These are phyloP conservation scores for Didymella pomorum DNA, from an alignment of 2,329 filamentous ascomycete species.

Conservation along the genomic window DNA sequence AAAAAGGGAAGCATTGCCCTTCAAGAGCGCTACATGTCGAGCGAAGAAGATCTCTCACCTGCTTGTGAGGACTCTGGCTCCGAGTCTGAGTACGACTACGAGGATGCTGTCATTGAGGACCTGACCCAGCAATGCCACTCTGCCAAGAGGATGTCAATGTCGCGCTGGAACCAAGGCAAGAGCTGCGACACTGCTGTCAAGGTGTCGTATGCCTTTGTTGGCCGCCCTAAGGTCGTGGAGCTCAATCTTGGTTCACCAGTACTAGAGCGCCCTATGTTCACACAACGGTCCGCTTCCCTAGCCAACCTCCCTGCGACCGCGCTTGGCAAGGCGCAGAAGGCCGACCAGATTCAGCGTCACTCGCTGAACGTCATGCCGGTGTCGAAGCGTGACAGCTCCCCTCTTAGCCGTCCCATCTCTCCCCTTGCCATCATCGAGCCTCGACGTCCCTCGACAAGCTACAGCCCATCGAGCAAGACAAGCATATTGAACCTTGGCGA, in stretches of 20 bases:
- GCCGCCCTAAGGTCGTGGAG: slow-evolving; percentile 51
- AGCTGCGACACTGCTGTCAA: slow-evolving; percentile 49
- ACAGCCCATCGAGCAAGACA: slow-evolving; percentile 36
- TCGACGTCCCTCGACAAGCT: slow-evolving; percentile 41
- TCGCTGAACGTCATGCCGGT: slow-evolving; percentile 37
- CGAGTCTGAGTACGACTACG: slow-evolving; percentile 44
- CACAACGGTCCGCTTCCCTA: slow-evolving; percentile 47
- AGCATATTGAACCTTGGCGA: slow-evolving; percentile 32
- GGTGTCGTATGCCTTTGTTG: slow-evolving; percentile 49
- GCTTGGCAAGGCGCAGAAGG: slow-evolving; percentile 40
- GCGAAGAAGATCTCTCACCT: slow-evolving; percentile 51
- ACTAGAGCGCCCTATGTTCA: slow-evolving; percentile 26
- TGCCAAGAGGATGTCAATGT: slow-evolving; percentile 46
- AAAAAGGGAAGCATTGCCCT: slow-evolving; percentile 38
- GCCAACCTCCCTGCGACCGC: slow-evolving; percentile 42
- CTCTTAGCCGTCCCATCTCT: slow-evolving; percentile 35
- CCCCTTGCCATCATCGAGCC: slow-evolving; percentile 33
- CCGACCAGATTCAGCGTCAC: slow-evolving; percentile 37
- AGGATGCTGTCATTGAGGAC: slow-evolving; percentile 43
- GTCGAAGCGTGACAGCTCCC: slow-evolving; percentile 15
- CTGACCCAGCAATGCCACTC: slow-evolving; percentile 35
- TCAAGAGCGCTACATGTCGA: slow-evolving; percentile 51
- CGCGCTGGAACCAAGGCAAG: slow-evolving; percentile 44
- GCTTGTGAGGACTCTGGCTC: slow-evolving; percentile 43
- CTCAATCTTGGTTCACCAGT: slow-evolving; percentile 38